Base-by-base conservation (phyloP, 495 filamentous ascomycete species). In the Podospora appendiculata region DNA sequence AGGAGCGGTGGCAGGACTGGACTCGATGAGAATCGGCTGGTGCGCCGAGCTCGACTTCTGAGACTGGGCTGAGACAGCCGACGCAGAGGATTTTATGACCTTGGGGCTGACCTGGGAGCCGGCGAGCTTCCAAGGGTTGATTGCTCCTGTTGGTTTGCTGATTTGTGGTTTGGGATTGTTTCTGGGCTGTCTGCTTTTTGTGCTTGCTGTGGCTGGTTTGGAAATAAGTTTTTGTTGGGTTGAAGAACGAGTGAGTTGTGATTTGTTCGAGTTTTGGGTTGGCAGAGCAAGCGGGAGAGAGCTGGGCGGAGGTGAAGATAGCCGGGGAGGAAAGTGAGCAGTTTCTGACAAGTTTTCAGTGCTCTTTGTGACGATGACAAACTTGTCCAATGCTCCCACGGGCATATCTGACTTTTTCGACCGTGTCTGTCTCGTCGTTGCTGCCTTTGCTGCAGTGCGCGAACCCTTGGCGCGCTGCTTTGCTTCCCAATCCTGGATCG, bases 401-500 rank as follows among this genome's bases (percentile, higher is more conserved):
- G 59, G 50, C 55, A 65, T 62, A n/a, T 51, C 62, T 9, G 36
- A 44, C 42, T 47, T 43, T 50, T 67, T 70, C 6, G 57, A 43
- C 40, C 57, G 63, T 6, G 51, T 50, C 45, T 56, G 56, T 47
- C 50, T 66, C 6, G 46, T 33, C 9, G 16, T 40, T 9, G 63
- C 19, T 5, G 59, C 41, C 53, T 68, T 69, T 4, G 63, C 43
- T 8, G 60, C 51, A 43, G 49, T 50, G 42, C 51, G 52, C 8
- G 45, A 17, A 39, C 50, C 52, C 57, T 79, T 85, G 12, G 74
- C 68, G 47, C 79, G 70, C 45, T 72, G 67, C 38, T 80, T 73
- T 16, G 78, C 82, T 55, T 95, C 84, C 82, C 89, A 98, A 18
- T 81, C 82, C 51, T 87, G 76, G 2, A 91, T 82, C n/a, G 81